Evolutionary conservation across 2,329 filamentous ascomycete species (phyloP).

Genomic region (Xylaria sp.): DNA sequence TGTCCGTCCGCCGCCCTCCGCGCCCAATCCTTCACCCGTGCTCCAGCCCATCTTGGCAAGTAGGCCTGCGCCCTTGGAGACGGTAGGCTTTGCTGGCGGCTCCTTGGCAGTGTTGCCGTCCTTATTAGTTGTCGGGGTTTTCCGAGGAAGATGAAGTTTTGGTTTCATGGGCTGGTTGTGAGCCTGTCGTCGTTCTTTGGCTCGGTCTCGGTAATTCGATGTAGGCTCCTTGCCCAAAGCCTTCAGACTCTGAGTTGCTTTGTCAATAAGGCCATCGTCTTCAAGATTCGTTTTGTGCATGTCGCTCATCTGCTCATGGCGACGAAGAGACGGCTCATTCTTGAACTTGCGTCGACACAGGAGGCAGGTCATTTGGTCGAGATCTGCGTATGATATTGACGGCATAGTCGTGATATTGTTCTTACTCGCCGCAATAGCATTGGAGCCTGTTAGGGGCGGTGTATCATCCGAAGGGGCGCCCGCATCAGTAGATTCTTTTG

Average conservation of each 20-base stretch:
- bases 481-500: slow-evolving; percentile 50
- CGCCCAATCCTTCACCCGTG: slow-evolving; percentile 71
- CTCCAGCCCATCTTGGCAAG: slow-evolving; percentile 80
- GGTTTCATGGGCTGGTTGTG: slow-evolving; percentile 70
- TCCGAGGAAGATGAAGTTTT: slow-evolving; percentile 47
- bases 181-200: slow-evolving; percentile 71
- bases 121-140: slow-evolving; percentile 46
- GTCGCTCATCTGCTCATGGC: slow-evolving; percentile 58
- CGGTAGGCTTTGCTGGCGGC: slow-evolving; percentile 50
- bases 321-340: slow-evolving; percentile 53
- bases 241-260: slow-evolving; percentile 48
- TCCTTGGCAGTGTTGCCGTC: slow-evolving; percentile 54
- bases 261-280: slow-evolving; percentile 45
- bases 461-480: slow-evolving; percentile 50
- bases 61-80: slow-evolving; percentile 73
- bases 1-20: slow-evolving; percentile 69
- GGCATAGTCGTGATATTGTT: slow-evolving; percentile 45
- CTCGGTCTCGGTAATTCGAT: slow-evolving; percentile 70
- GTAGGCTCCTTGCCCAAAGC: slow-evolving; percentile 50
- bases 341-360: slow-evolving; percentile 57
- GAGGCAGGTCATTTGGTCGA: slow-evolving; percentile 57
- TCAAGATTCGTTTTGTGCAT: slow-evolving; percentile 54
- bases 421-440: slow-evolving; percentile 40
- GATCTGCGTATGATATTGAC: slow-evolving; percentile 69
- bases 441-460: slow-evolving; percentile 43